phyloP scores from a whole-genome alignment of 2,329 filamentous ascomycete species.

The Hansfordia pulvinata region DNA sequence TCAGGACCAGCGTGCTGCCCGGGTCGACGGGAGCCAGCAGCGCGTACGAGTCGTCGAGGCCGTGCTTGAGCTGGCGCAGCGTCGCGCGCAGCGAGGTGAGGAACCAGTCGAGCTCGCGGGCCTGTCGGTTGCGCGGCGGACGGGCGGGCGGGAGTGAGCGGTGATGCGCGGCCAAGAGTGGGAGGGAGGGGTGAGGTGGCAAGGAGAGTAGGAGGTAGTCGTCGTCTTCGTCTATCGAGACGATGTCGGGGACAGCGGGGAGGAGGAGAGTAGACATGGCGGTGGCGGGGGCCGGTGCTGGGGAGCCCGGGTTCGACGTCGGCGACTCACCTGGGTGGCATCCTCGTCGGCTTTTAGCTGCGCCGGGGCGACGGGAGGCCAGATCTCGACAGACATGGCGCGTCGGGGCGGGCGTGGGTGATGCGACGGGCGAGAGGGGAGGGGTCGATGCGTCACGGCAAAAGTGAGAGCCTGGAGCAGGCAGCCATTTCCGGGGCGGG shows the following conservation, averaged over 20 bases:
- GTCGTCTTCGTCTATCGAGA: conserved; percentile 17
- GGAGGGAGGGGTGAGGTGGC: conserved; percentile 1
- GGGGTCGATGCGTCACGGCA: too few species aligned
- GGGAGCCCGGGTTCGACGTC: neutral
- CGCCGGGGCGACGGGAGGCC: conserved; percentile 36
- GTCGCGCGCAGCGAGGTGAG: conserved; percentile 32
- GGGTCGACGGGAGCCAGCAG: conserved; percentile 75
- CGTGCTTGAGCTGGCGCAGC: conserved; percentile 39
- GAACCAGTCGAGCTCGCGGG: conserved; percentile 41
- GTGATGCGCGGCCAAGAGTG: conserved; percentile 1
- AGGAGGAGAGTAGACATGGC: neutral
- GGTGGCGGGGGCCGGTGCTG: conserved; percentile 2
- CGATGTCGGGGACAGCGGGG: conserved; percentile 4
- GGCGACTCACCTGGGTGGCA: conserved; percentile 32
- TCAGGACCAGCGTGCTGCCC: conserved; percentile 80
- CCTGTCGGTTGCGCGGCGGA: conserved; percentile 9
- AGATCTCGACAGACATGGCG: conserved; percentile 44
- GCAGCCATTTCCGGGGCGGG: conserved; percentile 1
- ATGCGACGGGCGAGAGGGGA: too few species aligned
- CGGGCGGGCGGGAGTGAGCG: neutral
- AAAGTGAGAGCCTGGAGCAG: neutral
- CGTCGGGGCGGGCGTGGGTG: too few species aligned
- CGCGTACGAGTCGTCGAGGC: conserved; percentile 78
- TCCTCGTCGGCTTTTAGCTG: conserved; percentile 36
- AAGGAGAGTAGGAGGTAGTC: conserved; percentile 9